phyloP scores from a whole-genome alignment of 176 grass and related monocot genomes.

The Elymus sibiricus region DNA sequence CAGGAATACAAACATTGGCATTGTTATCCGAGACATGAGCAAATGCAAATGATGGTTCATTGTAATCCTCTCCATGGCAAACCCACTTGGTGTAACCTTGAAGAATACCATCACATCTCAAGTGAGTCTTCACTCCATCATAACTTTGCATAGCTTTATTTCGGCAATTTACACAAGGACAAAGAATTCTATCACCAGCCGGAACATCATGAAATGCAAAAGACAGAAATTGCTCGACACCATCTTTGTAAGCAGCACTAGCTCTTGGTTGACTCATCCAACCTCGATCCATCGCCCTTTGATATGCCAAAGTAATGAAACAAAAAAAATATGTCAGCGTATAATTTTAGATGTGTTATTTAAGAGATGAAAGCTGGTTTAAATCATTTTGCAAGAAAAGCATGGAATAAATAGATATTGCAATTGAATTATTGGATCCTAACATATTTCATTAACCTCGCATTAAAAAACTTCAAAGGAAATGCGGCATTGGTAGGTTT shows the following conservation, averaged over 20 bases:
- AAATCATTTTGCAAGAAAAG: too few relatives aligned
- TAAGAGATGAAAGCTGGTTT: not conserved
- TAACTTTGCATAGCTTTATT: not conserved
- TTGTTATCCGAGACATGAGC: too few relatives aligned
- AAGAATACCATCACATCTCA: conserved; percentile 14
- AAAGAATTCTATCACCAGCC: not conserved
- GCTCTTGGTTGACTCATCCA: conserved; percentile 15
- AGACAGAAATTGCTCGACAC: not conserved
- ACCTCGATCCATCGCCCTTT: not conserved
- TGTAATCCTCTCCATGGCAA: not conserved
- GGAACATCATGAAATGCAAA: conserved; percentile 2
- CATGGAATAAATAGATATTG: not conserved
- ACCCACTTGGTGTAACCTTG: not conserved
- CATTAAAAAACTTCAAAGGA: not conserved
- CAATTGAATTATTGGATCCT: not conserved
- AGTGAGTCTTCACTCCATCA: not conserved
- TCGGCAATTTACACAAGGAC: not conserved
- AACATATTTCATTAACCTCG: not conserved
- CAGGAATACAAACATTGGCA: not conserved
- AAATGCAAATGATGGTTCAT: not conserved
- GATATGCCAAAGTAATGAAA: too few relatives aligned
- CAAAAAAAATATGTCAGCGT: not conserved
- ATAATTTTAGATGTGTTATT: too few relatives aligned
- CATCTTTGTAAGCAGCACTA: not conserved
- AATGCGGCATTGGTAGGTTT: too few relatives aligned